Evolutionary conservation across 352 stramenopile genomes (phyloP).

Genomic region (Pythium grandisporangium): DNA sequence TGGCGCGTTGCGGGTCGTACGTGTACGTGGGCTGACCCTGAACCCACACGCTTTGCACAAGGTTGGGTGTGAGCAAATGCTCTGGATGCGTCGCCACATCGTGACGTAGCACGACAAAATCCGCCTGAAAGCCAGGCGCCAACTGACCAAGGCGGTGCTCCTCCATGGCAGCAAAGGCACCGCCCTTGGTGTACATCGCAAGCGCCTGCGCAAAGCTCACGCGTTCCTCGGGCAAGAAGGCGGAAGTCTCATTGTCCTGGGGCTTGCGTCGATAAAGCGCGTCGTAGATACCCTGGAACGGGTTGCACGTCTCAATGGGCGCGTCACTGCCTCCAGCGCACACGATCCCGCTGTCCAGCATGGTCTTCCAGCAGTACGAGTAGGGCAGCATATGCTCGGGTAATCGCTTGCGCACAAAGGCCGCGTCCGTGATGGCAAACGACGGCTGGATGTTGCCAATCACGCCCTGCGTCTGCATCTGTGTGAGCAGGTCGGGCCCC

Average conservation of each 20-base stretch:
- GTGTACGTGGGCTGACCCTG: slow-evolving; percentile 42
- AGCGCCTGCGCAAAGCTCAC: slow-evolving; percentile 74
- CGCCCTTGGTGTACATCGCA: slow-evolving; percentile 73
- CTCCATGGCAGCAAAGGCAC: slow-evolving; percentile 51
- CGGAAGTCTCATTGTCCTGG: slow-evolving; percentile 24
- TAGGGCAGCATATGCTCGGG: slow-evolving; percentile 36
- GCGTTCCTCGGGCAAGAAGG: slow-evolving; percentile 51
- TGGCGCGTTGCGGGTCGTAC: slow-evolving; percentile 16
- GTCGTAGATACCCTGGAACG: slow-evolving; percentile 86
- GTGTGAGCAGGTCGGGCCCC: slow-evolving; percentile 45
- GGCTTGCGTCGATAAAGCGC: slow-evolving; percentile 69
- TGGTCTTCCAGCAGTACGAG: slow-evolving; percentile 84
- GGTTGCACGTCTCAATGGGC: slow-evolving; percentile 83
- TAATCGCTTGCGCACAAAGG: slow-evolving; percentile 73
- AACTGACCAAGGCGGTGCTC: slow-evolving; percentile 46
- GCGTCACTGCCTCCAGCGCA: slow-evolving; percentile 80
- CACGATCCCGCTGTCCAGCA: slow-evolving; percentile 56
- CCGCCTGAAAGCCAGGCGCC: slow-evolving; percentile 33
- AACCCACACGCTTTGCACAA: slow-evolving; percentile 63
- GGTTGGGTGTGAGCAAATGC: slow-evolving; percentile 26
- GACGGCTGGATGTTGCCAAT: slow-evolving; percentile 86
- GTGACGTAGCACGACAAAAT: slow-evolving; percentile 66
- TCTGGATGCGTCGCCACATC: slow-evolving; percentile 36
- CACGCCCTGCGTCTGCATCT: slow-evolving; percentile 68
- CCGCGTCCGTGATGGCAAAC: slow-evolving; percentile 81